Percentiles rank a stretch among this genome's conserved stretches.
Evolutionary conservation across 2,329 filamentous ascomycete species (phyloP).

Genomic region (Ophiocordyceps camponoti-rufipedis): DNA sequence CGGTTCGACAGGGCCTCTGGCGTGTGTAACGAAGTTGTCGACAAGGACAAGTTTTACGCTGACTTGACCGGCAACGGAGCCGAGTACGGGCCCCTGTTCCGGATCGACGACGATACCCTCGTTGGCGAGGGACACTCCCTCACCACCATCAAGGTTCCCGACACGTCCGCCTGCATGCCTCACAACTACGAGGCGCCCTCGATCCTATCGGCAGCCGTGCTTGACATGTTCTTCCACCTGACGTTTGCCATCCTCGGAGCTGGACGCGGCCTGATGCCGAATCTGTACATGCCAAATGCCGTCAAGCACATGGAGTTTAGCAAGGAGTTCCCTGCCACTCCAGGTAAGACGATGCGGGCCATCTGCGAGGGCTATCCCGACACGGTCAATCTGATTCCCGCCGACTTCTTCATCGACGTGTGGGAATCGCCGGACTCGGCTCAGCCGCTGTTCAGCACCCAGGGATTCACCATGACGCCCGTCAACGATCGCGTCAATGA

Average conservation of each 20-base stretch:
- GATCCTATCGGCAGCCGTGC: slow-evolving; percentile 24
- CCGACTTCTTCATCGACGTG: slow-evolving; percentile 16
- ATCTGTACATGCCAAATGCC: slow-evolving; percentile 18
- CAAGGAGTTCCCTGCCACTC: slow-evolving; percentile 5
- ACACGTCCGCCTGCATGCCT: slow-evolving; percentile 27
- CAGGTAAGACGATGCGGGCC: slow-evolving; percentile 9
- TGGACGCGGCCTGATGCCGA: slow-evolving; percentile 10
- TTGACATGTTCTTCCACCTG: slow-evolving; percentile 26
- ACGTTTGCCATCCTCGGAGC: slow-evolving; percentile 19
- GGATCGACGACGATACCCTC: slow-evolving; percentile 3
- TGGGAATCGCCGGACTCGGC: slow-evolving; percentile 7
- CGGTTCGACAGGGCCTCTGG: slow-evolving; percentile 3
- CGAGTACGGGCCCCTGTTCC: slow-evolving; percentile 10
- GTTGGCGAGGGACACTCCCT: slow-evolving; percentile 5
- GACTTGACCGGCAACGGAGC: slow-evolving; percentile 10
- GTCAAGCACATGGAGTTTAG: slow-evolving; percentile 14
- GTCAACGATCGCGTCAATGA: slow-evolving; percentile 15
- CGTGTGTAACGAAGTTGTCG: slow-evolving; percentile 1
- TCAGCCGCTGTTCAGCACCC: slow-evolving; percentile 16
- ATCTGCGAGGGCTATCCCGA: slow-evolving; percentile 10
- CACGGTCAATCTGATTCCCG: slow-evolving; percentile 8
- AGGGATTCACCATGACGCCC: slow-evolving; percentile 21
- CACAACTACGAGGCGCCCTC: slow-evolving; percentile 21
- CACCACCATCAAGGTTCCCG: slow-evolving; percentile 17
- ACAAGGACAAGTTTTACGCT: slow-evolving; percentile 7